A percentile compares a stretch with the other conserved stretches of the same genome.
Conservation (phyloP, 306 rosid species). For the Vachellia pachyceras region DNA sequence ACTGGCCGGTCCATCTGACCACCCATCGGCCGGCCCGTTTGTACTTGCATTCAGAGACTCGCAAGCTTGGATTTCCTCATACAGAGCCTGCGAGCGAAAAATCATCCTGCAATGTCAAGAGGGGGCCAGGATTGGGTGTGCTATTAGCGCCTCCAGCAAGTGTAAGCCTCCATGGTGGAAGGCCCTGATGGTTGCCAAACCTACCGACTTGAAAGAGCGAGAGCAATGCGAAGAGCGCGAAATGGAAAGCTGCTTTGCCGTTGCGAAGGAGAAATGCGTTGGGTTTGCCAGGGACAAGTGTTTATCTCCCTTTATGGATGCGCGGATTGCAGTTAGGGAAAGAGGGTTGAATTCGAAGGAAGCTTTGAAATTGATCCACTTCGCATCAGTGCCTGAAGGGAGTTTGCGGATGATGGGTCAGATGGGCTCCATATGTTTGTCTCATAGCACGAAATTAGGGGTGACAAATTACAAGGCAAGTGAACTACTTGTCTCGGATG, state of each 20-base stretch:
- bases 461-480: slow-evolving; percentile 51
- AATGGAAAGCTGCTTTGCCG: slow-evolving; percentile 38
- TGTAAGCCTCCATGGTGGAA: slow-evolving; percentile 89
- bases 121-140: slow-evolving; percentile 71
- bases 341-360: slow-evolving; percentile 42
- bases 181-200: slow-evolving; percentile 47
- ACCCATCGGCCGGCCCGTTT: slow-evolving; percentile 51
- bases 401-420: slow-evolving; percentile 30
- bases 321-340: slow-evolving; percentile 49
- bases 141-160: slow-evolving; percentile 47
- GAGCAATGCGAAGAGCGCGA: slow-evolving; percentile 59
- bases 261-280: slow-evolving; percentile 49
- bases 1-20: slow-evolving; percentile 43
- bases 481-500: slow-evolving; percentile 46
- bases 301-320: slow-evolving; percentile 57
- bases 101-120: slow-evolving; percentile 64
- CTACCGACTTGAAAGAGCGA: slow-evolving; percentile 53
- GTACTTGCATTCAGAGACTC: slow-evolving; percentile 65
- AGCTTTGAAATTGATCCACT: slow-evolving; percentile 43
- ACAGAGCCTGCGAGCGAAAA: slow-evolving; percentile 51
- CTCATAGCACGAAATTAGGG: slow-evolving; percentile 29
- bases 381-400: slow-evolving; percentile 37
- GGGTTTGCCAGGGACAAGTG: slow-evolving; percentile 63
- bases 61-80: slow-evolving; percentile 71
- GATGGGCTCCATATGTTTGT: slow-evolving; percentile 9